These are phyloP conservation scores for Holtermanniella nyarrowii DNA, from an alignment of 768 basidiomycete species.

Conservation along the genomic window DNA sequence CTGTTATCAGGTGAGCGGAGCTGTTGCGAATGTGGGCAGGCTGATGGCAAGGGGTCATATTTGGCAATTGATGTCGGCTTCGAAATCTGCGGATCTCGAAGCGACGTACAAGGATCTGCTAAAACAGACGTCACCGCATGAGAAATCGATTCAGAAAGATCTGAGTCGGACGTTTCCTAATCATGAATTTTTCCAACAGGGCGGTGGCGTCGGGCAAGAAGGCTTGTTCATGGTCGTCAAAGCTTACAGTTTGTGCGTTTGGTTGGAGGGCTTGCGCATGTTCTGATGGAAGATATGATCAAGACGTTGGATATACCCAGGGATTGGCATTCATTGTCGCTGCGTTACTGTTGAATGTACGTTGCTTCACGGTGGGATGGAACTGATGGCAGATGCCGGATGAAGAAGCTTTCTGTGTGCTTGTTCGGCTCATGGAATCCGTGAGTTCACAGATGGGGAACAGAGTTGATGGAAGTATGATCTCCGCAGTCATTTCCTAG, in stretches of 20 bases:
- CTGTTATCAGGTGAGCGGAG: conserved; percentile 74
- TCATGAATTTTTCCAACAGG: conserved; percentile 90
- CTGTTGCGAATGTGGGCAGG: neutral
- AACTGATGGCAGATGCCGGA: conserved; percentile 75
- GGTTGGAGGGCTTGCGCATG: too few relatives aligned
- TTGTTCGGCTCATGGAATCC: conserved; percentile 89
- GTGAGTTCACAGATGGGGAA: conserved; percentile 3
- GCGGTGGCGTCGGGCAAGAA: conserved; percentile 90
- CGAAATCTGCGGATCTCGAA: conserved; percentile 82
- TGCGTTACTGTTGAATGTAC: conserved; percentile 78
- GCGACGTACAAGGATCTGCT: conserved; percentile 66
- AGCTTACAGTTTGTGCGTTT: conserved; percentile 78
- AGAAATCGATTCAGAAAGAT: conserved; percentile 88
- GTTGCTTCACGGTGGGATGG: conserved; percentile 14
- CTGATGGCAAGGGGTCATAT: conserved; percentile 26
- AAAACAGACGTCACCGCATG: conserved; percentile 75
- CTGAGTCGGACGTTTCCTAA: conserved; percentile 94
- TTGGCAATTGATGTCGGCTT: conserved; percentile 61
- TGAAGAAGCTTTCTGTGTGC: conserved; percentile 92
- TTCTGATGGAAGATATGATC: conserved; percentile 58
- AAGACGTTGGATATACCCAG: conserved; percentile 95
- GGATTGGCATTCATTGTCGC: conserved; percentile 95
- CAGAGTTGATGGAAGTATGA: conserved; percentile 52
- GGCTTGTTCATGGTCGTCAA: conserved; percentile 96
- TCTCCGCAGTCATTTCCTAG: conserved; percentile 90